phyloP scores from a whole-genome alignment of 768 basidiomycete genomes.

The Leccinum ochraceum region DNA sequence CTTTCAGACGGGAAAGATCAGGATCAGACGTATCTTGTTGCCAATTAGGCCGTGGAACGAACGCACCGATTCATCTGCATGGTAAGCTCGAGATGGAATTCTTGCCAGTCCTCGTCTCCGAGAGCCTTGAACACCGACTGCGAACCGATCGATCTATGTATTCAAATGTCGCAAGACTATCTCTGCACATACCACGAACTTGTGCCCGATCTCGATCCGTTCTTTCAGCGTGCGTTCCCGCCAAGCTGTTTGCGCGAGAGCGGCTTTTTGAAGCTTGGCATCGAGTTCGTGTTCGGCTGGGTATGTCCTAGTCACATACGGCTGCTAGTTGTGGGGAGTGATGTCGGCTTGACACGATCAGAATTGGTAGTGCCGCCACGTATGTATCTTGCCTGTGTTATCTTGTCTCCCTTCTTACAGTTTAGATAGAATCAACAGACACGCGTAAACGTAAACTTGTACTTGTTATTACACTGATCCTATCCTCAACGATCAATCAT shows the following conservation, averaged over 20 bases:
- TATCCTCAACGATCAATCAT: too few species aligned
- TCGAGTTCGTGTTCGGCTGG: constrained; percentile 23
- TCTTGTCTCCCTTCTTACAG: too few species aligned
- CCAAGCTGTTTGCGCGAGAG: constrained; percentile 77
- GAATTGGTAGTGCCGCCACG: too few species aligned
- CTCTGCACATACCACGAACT: constrained; percentile 60
- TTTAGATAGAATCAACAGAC: too few species aligned
- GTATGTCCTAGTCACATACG: too few species aligned
- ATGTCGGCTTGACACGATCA: too few species aligned
- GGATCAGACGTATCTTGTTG: constrained; percentile 1
- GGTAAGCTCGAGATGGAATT: constrained; percentile 65
- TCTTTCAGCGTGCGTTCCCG: constrained; percentile 55
- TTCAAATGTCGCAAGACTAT: background rate
- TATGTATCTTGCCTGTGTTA: too few species aligned
- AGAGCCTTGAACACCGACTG: constrained; percentile 51
- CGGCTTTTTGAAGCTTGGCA: constrained; percentile 51
- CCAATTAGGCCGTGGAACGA: background rate
- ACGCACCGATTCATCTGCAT: constrained; percentile 90
- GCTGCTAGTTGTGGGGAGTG: too few species aligned
- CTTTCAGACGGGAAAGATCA: constrained; percentile 39
- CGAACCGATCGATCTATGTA: background rate
- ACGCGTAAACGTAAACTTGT: too few species aligned
- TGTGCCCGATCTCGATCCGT: constrained; percentile 69
- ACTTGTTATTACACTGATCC: too few species aligned
- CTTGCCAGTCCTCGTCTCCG: constrained; percentile 51